Conservation (phyloP, 352 stramenopile genomes). For the Phytophthora capsici region DNA sequence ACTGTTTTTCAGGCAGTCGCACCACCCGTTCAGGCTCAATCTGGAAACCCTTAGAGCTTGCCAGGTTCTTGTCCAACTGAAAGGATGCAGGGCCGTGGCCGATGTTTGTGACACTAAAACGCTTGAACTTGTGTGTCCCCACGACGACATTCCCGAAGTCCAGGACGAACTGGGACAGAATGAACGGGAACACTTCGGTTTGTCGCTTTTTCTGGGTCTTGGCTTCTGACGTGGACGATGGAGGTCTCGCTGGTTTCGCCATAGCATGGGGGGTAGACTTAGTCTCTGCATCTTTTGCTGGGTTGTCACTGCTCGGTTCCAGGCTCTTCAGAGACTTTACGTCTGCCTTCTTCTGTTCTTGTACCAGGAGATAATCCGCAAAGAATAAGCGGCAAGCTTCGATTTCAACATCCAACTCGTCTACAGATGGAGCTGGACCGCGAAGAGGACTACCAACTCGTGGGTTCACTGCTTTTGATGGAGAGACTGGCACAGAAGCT, state of each 20-base stretch:
- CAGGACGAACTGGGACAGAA: slow-evolving; percentile 90
- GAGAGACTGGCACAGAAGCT: slow-evolving; percentile 32
- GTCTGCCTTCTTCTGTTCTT: slow-evolving; percentile 48
- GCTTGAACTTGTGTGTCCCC: slow-evolving; percentile 91
- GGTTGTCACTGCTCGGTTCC: slow-evolving; percentile 16
- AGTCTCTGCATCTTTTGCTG: slow-evolving; percentile 10
- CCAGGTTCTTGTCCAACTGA: slow-evolving; percentile 92
- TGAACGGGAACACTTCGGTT: slow-evolving; percentile 66
- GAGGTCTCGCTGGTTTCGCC: slow-evolving; percentile 9
- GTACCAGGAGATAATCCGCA: slow-evolving; percentile 74
- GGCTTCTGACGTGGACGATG: slow-evolving; percentile 9
- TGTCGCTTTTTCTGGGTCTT: slow-evolving; percentile 39
- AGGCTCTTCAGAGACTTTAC: slow-evolving; percentile 18
- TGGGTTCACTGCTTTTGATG: slow-evolving; percentile 28
- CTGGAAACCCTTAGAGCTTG: slow-evolving; percentile 86
- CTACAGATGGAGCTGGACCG: slow-evolving; percentile 32
- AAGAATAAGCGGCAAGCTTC: slow-evolving; percentile 91
- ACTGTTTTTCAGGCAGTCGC: slow-evolving; percentile 89
- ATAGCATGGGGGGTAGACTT: background rate
- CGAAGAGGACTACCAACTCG: slow-evolving; percentile 31
- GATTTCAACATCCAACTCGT: slow-evolving; percentile 82
- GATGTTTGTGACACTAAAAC: slow-evolving; percentile 94
- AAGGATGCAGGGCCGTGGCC: slow-evolving; percentile 87
- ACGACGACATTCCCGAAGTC: slow-evolving; percentile 96
- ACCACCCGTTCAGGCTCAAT: slow-evolving; percentile 95